Evolutionary conservation across 2,329 filamentous ascomycete genomes (phyloP).

Genomic region (Colletotrichum sansevieriae): DNA sequence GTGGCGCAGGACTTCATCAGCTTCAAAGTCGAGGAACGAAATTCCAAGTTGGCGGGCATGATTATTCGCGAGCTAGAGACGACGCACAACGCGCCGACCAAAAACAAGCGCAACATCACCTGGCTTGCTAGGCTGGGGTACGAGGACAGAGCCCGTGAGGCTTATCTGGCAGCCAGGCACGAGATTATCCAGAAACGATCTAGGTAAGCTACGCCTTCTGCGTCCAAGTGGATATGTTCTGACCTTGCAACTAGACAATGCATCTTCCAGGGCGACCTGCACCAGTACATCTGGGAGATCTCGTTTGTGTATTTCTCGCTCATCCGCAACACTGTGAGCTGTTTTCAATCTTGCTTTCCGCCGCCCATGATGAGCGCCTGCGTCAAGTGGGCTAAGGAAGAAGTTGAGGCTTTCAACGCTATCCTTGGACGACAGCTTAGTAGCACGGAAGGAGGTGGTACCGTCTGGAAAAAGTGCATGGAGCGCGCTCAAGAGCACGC

Average conservation of each 20-base stretch:
- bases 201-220: conserved; percentile 66
- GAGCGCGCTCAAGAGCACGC: conserved; percentile 85
- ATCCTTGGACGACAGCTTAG: conserved; percentile 87
- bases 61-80: conserved; percentile 83
- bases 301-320: conserved; percentile 96
- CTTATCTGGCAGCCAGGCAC: conserved; percentile 84
- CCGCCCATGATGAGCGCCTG: conserved; percentile 91
- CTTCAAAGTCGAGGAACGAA: conserved; percentile 90
- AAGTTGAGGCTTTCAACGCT: conserved; percentile 90
- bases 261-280: conserved; percentile 93
- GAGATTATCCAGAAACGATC: conserved; percentile 84
- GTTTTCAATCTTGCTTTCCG: conserved; percentile 90
- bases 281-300: conserved; percentile 93
- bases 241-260: conserved; percentile 74
- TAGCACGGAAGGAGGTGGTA: conserved; percentile 81
- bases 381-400: conserved; percentile 98
- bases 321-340: conserved; percentile 91
- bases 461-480: conserved; percentile 86
- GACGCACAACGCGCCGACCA: conserved; percentile 80
- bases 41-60: conserved; percentile 79
- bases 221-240: not conserved
- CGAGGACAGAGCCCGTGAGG: conserved; percentile 88
- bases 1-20: conserved; percentile 93
- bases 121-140: conserved; percentile 91
- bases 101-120: conserved; percentile 83